Evolutionary conservation across 31 red algal genomes (phyloP).

Genomic region (Endocladia muricata): DNA sequence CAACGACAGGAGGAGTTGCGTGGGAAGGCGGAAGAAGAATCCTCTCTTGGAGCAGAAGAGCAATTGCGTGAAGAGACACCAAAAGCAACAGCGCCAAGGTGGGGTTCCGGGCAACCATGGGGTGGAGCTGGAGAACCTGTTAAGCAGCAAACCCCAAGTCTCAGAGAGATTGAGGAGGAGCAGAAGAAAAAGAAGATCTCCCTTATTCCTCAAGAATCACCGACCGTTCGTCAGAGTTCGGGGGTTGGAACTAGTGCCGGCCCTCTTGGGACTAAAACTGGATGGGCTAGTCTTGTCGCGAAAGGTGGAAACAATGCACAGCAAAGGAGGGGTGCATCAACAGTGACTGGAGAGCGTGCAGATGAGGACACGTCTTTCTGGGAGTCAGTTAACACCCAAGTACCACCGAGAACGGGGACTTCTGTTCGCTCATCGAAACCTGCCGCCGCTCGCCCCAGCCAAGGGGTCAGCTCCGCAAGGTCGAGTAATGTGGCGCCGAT

Average conservation of each 20-base stretch:
- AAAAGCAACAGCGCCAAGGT: conserved; percentile 24
- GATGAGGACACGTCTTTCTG: conserved; percentile 69
- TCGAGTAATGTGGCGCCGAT: too few relatives aligned
- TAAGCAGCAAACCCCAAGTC: conserved; percentile 31
- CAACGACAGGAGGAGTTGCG: conserved; percentile 56
- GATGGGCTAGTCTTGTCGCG: conserved; percentile 70
- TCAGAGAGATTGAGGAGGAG: conserved; percentile 53
- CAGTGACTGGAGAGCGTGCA: conserved; percentile 18
- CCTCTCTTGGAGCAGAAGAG: neutral
- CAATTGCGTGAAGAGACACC: conserved; percentile 8
- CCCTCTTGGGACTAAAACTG: conserved; percentile 39
- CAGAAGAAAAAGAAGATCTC: conserved; percentile 22
- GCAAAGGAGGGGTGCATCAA: neutral
- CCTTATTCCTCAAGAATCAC: conserved; percentile 8
- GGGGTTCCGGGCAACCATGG: conserved; percentile 42
- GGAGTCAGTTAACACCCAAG: conserved; percentile 44
- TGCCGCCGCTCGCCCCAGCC: neutral
- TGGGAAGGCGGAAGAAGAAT: conserved; percentile 38
- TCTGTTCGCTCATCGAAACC: conserved; percentile 6
- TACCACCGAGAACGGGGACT: neutral
- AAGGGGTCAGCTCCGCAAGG: neutral
- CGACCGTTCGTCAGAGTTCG: neutral
- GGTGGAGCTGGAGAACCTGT: conserved; percentile 36
- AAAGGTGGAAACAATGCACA: conserved; percentile 21
- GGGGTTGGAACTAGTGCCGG: neutral